Conservation (phyloP, 208 protist genomes). For the Crithidia fasciculata region DNA sequence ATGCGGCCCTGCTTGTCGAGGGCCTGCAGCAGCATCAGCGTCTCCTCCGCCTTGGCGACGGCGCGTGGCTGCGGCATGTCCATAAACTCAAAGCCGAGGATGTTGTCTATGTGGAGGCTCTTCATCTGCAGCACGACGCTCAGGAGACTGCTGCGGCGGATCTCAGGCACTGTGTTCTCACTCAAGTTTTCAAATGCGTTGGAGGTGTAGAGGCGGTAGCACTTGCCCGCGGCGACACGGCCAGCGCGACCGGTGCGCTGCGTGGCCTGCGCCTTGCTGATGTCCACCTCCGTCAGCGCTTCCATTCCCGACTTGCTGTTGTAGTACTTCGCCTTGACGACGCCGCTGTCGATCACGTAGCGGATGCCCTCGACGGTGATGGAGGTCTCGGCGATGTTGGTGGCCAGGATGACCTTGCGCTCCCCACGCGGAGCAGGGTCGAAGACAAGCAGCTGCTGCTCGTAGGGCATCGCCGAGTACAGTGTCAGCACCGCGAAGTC, state of each 20-base stretch:
- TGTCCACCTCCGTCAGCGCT: conserved; percentile 93
- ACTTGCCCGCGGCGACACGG: conserved; percentile 96
- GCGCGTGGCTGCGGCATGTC: conserved; percentile 94
- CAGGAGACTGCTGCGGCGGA: conserved; percentile 97
- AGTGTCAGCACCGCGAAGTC: conserved; percentile 82
- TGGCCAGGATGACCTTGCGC: conserved; percentile 97
- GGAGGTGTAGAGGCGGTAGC: conserved; percentile 98
- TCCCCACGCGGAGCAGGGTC: conserved; percentile 87
- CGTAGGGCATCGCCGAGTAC: conserved; percentile 97
- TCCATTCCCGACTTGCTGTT: conserved; percentile 98
- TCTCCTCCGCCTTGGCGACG: conserved; percentile 93
- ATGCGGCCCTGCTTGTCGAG: conserved; percentile 89
- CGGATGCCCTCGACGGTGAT: conserved; percentile 99
- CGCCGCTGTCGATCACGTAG: conserved; percentile 98
- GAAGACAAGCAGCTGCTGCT: conserved; percentile 97
- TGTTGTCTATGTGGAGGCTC: conserved; percentile 96
- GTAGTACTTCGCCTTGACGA: conserved; percentile 98
- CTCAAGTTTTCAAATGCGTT: conserved; percentile 95
- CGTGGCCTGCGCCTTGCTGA: conserved; percentile 93
- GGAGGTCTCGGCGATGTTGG: conserved; percentile 99
- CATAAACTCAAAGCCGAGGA: conserved; percentile 99
- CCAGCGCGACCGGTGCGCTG: conserved; percentile 98
- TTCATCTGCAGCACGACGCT: conserved; percentile 97
- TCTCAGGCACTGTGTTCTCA: conserved; percentile 97
- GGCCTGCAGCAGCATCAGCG: conserved; percentile 93